Base-by-base conservation (phyloP, 1,284 basidiomycete species). In the Moesziomyces sp. region DNA sequence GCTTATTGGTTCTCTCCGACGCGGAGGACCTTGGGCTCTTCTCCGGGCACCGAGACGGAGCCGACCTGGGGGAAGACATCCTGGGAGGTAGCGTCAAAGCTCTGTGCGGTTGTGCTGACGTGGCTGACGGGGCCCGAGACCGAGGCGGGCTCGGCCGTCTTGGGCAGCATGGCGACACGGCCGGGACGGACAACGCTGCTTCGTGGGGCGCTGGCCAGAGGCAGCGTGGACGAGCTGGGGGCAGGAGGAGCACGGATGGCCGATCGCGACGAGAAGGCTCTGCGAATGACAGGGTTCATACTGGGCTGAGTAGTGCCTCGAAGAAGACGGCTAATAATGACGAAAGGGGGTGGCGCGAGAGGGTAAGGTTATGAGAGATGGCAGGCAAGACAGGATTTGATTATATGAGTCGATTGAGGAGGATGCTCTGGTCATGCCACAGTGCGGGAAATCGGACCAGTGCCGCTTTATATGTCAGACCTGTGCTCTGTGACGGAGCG, bases 151-250 rank as follows among this genome's bases (percentile, higher is more conserved):
- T 72, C 69, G 38, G 61, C 40, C 10, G 53, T 45, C 50, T 59
- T 67, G 46, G 70, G 70, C 11, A 64, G 60, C 64, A 73, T 73
- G n/a, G 70, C 70, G 5, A 73, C 70, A 8, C 70, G 59, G 14
- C 70, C 64, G 5, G 52, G 26, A 9, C 57, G 45, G n/a, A 56
- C 45, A 18, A 46, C 34, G 26, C 44, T 60, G 21, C 49, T 57
- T n/a, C 52, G n/a, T 26, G 54, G 50, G 6, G 46, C 23, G 46
- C 51, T 57, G 11, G 58, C 24, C 23, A 58, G 50, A 18, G 53
- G 52, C 23, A 52, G 30, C 8, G 63, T 44, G 13, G 64, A 52
- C 1, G 60, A 67, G 16, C 45, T 47, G 21, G 70, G 70, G 4
- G 70, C 64, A 8, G 70, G 70, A 23, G 70, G 70, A 1, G 70